A percentile compares a stretch with the other conserved stretches of the same genome.
phyloP scores from a whole-genome alignment of 2,329 filamentous ascomycete species.

The Penicillium olsonii region DNA sequence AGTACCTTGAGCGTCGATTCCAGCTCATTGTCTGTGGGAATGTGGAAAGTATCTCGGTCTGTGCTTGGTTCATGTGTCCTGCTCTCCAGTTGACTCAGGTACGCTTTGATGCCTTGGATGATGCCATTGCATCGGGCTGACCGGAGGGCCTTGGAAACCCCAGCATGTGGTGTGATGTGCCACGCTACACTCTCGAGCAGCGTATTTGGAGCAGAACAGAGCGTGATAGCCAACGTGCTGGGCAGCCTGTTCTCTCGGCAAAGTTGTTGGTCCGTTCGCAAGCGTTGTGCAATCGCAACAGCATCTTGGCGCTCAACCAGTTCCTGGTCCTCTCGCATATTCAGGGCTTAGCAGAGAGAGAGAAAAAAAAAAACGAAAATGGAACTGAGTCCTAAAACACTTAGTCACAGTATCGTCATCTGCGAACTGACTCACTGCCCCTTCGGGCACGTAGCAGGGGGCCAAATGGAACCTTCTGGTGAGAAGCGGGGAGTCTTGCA shows the following conservation, averaged over 20 bases:
- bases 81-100: conserved; percentile 18
- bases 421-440: not conserved
- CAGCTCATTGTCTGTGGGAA: conserved; percentile 15
- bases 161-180: conserved; percentile 16
- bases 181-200: conserved; percentile 10
- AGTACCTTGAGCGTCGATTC: conserved; percentile 21
- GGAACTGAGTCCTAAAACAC: too few relatives aligned
- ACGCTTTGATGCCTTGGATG: conserved; percentile 18
- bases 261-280: conserved; percentile 21
- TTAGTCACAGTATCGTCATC: too few relatives aligned
- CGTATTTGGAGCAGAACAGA: conserved; percentile 14
- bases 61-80: not conserved
- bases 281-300: conserved; percentile 17
- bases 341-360: too few relatives aligned
- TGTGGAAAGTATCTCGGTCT: conserved; percentile 1
- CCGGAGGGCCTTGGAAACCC: conserved; percentile 10
- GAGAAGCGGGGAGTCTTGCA: not conserved
- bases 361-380: too few relatives aligned
- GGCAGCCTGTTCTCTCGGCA: conserved; percentile 33
- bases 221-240: conserved; percentile 18
- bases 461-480: not conserved
- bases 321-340: not conserved
- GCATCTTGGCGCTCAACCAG: conserved; percentile 10
- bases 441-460: not conserved
- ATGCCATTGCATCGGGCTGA: conserved; percentile 18